These are phyloP conservation scores for Delitschia confertaspora DNA, from an alignment of 495 filamentous ascomycete genomes.

Conservation along the genomic window DNA sequence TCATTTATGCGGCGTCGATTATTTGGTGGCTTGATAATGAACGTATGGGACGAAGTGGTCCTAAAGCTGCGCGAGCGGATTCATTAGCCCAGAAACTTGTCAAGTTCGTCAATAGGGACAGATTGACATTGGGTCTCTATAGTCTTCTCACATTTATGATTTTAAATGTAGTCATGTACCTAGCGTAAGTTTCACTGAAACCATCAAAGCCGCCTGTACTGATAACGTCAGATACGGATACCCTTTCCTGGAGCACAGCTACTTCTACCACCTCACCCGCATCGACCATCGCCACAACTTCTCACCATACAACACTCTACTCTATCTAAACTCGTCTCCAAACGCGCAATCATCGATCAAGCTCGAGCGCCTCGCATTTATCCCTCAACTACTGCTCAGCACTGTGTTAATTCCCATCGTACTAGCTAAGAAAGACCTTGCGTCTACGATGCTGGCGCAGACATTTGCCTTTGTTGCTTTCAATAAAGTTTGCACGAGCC, in stretches of 20 bases:
- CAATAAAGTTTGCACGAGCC: slow-evolving; percentile 97
- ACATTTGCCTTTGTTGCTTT: slow-evolving; percentile 96
- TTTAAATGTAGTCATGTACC: slow-evolving; percentile 71
- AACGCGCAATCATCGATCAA: slow-evolving; percentile 34
- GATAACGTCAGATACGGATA: slow-evolving; percentile 47
- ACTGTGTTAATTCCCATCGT: slow-evolving; percentile 66
- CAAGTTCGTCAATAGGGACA: slow-evolving; percentile 51
- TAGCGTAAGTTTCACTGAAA: slow-evolving; percentile 42
- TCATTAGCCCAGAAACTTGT: slow-evolving; percentile 20
- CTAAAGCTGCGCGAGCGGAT: background rate
- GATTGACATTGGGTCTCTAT: slow-evolving; percentile 52
- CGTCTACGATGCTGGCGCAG: slow-evolving; percentile 91
- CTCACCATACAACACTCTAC: slow-evolving; percentile 84
- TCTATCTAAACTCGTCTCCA: slow-evolving; percentile 70
- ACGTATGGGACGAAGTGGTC: slow-evolving; percentile 15
- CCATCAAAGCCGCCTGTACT: background rate
- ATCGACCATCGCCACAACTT: slow-evolving; percentile 98
- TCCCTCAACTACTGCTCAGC: slow-evolving; percentile 75
- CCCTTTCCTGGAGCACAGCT: slow-evolving; percentile 81
- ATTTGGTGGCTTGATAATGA: slow-evolving; percentile 76
- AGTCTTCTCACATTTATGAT: slow-evolving; percentile 61
- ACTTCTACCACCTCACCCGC: slow-evolving; percentile 81
- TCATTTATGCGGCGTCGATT: slow-evolving; percentile 82
- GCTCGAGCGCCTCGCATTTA: slow-evolving; percentile 74
- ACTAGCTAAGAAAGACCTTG: slow-evolving; percentile 73